Evolutionary conservation across 345 rosid genomes (phyloP).

Genomic region (Moricandia moricandioides): DNA sequence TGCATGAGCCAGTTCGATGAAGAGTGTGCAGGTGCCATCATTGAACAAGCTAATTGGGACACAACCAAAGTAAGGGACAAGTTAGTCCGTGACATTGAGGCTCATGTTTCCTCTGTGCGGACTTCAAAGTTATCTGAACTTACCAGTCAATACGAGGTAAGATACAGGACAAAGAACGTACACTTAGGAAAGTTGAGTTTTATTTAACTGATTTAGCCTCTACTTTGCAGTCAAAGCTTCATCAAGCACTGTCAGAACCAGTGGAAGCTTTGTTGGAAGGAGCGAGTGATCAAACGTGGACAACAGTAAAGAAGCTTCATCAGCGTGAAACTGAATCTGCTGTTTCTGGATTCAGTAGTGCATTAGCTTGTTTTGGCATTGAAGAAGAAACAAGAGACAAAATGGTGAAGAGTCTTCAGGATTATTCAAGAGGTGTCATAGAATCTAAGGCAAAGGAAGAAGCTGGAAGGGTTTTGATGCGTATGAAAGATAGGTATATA

Average conservation of each 20-base stretch:
- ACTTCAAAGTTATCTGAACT: conserved; percentile 76
- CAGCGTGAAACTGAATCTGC: conserved; percentile 62
- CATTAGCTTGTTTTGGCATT: conserved; percentile 68
- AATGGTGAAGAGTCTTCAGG: conserved; percentile 56
- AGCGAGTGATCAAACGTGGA: conserved; percentile 76
- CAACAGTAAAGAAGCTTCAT: conserved; percentile 69
- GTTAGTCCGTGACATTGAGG: conserved; percentile 79
- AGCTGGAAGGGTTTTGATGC: conserved; percentile 73
- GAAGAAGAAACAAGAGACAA: conserved; percentile 55
- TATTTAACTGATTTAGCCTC: neutral
- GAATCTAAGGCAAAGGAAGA: conserved; percentile 85
- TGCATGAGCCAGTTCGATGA: conserved; percentile 64
- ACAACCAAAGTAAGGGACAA: conserved; percentile 64
- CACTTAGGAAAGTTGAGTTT: neutral
- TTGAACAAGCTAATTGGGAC: conserved; percentile 93
- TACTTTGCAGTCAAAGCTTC: conserved; percentile 59
- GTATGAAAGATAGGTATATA: conserved; percentile 84
- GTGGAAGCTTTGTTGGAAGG: conserved; percentile 86
- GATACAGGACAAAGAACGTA: neutral
- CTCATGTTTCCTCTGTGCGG: conserved; percentile 72
- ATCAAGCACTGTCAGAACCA: conserved; percentile 68
- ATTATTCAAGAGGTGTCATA: conserved; percentile 65
- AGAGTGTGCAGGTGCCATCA: conserved; percentile 65
- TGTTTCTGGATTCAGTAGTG: conserved; percentile 56
- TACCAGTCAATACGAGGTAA: conserved; percentile 70